A percentile compares a stretch with the other conserved stretches of the same genome.
Conservation (phyloP, 305 asterid genomes). For the Rubia peregrina region DNA sequence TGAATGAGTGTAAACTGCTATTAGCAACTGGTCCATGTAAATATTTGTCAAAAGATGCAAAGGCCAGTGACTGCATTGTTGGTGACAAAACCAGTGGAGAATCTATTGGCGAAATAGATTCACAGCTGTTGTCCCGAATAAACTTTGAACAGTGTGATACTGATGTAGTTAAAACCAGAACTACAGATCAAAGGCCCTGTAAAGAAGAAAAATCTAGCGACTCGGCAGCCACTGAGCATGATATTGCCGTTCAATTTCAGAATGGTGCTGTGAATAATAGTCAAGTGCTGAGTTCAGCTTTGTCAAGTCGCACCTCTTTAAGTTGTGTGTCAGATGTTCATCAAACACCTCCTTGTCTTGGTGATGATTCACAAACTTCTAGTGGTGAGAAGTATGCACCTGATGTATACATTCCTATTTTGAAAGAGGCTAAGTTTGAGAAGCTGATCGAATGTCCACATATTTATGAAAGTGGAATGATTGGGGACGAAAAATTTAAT, state of each 20-base stretch:
- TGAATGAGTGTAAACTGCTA: conserved; percentile 29
- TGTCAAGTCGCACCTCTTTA: conserved; percentile 16
- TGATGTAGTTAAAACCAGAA: conserved; percentile 26
- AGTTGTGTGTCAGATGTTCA: conserved; percentile 26
- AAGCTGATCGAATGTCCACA: conserved; percentile 26
- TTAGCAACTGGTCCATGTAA: conserved; percentile 22
- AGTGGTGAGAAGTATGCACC: conserved; percentile 24
- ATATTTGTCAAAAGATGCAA: conserved; percentile 20
- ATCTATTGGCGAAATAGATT: conserved; percentile 28
- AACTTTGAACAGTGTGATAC: conserved; percentile 13
- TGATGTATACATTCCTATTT: conserved; percentile 21
- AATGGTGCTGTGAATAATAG: conserved; percentile 20
- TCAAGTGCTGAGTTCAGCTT: conserved; percentile 24
- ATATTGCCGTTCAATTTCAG: conserved; percentile 22
- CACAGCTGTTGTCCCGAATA: conserved; percentile 25
- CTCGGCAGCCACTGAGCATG: conserved; percentile 25
- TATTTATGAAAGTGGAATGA: conserved; percentile 21
- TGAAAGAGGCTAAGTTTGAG: conserved; percentile 22
- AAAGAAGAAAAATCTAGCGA: conserved; percentile 20
- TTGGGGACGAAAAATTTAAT: conserved; percentile 19
- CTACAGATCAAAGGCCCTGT: conserved; percentile 21
- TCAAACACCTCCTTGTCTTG: conserved; percentile 25
- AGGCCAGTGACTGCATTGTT: conserved; percentile 16
- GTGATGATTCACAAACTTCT: conserved; percentile 26
- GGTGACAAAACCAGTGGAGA: conserved; percentile 22